phyloP scores from a whole-genome alignment of 2,329 filamentous ascomycete genomes.

The Neurospora sp. region DNA sequence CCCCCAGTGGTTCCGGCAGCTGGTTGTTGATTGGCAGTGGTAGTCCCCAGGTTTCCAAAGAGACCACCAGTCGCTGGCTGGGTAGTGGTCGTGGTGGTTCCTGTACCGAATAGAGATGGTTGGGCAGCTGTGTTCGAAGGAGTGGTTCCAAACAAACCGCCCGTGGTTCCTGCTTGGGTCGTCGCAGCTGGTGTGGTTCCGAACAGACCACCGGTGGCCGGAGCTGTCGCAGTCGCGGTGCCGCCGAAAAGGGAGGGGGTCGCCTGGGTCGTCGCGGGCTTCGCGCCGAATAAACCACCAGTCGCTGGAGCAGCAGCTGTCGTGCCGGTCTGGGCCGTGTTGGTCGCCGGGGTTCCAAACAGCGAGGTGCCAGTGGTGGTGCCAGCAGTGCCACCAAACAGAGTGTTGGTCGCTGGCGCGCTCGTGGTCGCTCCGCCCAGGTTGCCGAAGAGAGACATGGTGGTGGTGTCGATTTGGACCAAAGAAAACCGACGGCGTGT shows the following conservation, averaged over 20 bases:
- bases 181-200: slow-evolving; percentile 8
- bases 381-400: slow-evolving; percentile 10
- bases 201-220: background rate
- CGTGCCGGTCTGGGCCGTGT: background rate
- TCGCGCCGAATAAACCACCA: background rate
- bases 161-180: slow-evolving; percentile 13
- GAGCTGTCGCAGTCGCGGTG: slow-evolving; percentile 1
- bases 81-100: slow-evolving; percentile 2
- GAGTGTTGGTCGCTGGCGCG: background rate
- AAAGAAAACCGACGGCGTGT: background rate
- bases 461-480: background rate
- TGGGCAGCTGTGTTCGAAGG: slow-evolving; percentile 12
- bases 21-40: background rate
- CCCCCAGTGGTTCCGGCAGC: background rate
- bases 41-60: slow-evolving; percentile 1
- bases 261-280: slow-evolving; percentile 9
- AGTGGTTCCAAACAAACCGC: slow-evolving; percentile 25
- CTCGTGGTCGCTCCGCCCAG: background rate
- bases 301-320: background rate
- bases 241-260: slow-evolving; percentile 10
- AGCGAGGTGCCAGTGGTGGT: slow-evolving; percentile 6
- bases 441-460: slow-evolving; percentile 13
- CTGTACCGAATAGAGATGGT: slow-evolving; percentile 14
- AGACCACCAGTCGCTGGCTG: slow-evolving; percentile 3
- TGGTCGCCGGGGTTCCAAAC: slow-evolving; percentile 1